Percentiles rank a stretch among this genome's conserved stretches.
Evolutionary conservation across 352 stramenopile species (phyloP).

Genomic region (Plasmopara muralis): DNA sequence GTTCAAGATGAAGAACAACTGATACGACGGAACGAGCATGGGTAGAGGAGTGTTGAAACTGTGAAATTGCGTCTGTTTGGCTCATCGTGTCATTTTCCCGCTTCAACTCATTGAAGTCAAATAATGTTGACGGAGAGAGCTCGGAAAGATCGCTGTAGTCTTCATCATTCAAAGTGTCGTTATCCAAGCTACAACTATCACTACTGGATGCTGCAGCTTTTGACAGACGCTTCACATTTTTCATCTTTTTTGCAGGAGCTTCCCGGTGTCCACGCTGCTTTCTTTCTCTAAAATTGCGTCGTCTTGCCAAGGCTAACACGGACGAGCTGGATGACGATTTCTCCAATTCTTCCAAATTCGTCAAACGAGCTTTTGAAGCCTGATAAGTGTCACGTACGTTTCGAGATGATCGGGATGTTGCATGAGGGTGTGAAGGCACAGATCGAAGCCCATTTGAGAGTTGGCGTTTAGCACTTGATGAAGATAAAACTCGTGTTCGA

Average conservation of each 20-base stretch:
- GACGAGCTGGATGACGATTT: slow-evolving; percentile 17
- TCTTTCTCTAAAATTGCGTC: slow-evolving; percentile 8
- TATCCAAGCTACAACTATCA: slow-evolving; percentile 16
- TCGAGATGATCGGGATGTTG: slow-evolving; percentile 13
- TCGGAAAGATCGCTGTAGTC: slow-evolving; percentile 24
- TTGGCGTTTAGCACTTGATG: slow-evolving; percentile 8
- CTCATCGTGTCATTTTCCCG: slow-evolving; percentile 4
- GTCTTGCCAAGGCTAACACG: slow-evolving; percentile 1
- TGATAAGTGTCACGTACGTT: slow-evolving; percentile 13
- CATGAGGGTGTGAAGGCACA: slow-evolving; percentile 18
- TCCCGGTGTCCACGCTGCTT: slow-evolving; percentile 2
- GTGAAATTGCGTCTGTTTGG: slow-evolving; percentile 7
- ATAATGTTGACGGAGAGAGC: slow-evolving; percentile 9
- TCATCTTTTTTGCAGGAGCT: slow-evolving; percentile 7
- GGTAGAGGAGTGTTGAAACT: slow-evolving; percentile 5
- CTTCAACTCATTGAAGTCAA: slow-evolving; percentile 1
- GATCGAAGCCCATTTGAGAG: slow-evolving; percentile 3
- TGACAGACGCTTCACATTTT: slow-evolving; percentile 4
- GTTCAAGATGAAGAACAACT: slow-evolving; percentile 39
- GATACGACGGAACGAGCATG: slow-evolving; percentile 19
- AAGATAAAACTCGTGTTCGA: slow-evolving; percentile 8
- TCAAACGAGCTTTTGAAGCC: slow-evolving; percentile 11
- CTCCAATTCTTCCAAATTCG: slow-evolving; percentile 11
- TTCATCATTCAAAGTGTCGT: slow-evolving; percentile 12
- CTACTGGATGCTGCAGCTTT: slow-evolving; percentile 11